Conservation (phyloP, 306 rosid genomes). For the Trifolium dubium region DNA sequence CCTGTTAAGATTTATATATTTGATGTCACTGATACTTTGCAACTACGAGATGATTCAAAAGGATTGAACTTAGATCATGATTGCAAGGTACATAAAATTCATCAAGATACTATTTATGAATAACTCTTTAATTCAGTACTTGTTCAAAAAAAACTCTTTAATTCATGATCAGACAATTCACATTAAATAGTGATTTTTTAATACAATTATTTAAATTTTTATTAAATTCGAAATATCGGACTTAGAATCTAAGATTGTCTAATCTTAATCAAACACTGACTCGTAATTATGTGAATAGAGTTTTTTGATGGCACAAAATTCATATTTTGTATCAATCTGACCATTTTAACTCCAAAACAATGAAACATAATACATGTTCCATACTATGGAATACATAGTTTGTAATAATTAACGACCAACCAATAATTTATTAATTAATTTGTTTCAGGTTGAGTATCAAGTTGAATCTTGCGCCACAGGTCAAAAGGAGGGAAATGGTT, state of each 20-base stretch:
- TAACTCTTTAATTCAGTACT: too few relatives aligned
- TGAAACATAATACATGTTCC: too few relatives aligned
- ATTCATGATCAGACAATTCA: neutral
- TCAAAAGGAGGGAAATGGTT: too few relatives aligned
- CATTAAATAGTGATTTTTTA: too few relatives aligned
- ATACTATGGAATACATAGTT: neutral
- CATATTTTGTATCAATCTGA: neutral
- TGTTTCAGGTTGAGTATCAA: too few relatives aligned
- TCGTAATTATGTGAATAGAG: neutral
- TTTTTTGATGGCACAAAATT: neutral
- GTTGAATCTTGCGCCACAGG: too few relatives aligned
- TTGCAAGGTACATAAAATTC: slow-evolving; percentile 51
- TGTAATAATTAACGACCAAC: too few relatives aligned
- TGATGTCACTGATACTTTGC: slow-evolving; percentile 61
- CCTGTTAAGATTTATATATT: slow-evolving; percentile 63
- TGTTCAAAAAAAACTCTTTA: too few relatives aligned
- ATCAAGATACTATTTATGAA: neutral
- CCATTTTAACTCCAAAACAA: too few relatives aligned
- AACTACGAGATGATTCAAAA: slow-evolving; percentile 22
- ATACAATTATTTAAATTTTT: too few relatives aligned
- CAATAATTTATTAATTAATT: too few relatives aligned
- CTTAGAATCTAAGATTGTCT: neutral
- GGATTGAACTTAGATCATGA: slow-evolving; percentile 35
- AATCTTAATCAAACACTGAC: neutral
- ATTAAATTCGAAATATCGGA: too few relatives aligned